A percentile compares a stretch with the other conserved stretches of the same genome.
phyloP scores from a whole-genome alignment of 495 filamentous ascomycete genomes.

The Daldinia bambusicola region DNA sequence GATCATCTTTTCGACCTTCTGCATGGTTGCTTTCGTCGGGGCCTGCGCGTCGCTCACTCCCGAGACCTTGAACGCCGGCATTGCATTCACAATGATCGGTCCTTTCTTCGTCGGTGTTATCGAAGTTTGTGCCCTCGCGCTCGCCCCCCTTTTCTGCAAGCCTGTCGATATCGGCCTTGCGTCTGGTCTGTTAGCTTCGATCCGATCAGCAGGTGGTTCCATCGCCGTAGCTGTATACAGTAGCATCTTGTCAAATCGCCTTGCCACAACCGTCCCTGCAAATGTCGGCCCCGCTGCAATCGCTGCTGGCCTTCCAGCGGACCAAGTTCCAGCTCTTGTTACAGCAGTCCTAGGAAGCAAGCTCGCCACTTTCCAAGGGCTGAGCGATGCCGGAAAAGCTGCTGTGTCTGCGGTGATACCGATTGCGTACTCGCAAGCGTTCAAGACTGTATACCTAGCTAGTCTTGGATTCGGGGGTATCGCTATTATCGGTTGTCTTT shows the following conservation, averaged over 20 bases:
- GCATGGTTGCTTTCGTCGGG: slow-evolving; percentile 51
- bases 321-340: slow-evolving; percentile 54
- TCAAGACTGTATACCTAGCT: slow-evolving; percentile 59
- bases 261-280: slow-evolving; percentile 51
- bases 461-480: slow-evolving; percentile 60
- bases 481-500: slow-evolving; percentile 55
- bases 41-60: slow-evolving; percentile 49
- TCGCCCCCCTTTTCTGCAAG: slow-evolving; percentile 42
- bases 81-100: slow-evolving; percentile 41
- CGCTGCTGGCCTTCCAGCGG: slow-evolving; percentile 56
- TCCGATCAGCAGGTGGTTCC: slow-evolving; percentile 49
- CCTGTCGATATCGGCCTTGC: slow-evolving; percentile 61
- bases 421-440: slow-evolving; percentile 55
- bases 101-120: slow-evolving; percentile 44
- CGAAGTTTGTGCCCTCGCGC: slow-evolving; percentile 38
- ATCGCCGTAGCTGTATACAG: slow-evolving; percentile 54
- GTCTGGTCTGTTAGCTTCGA: slow-evolving; percentile 55
- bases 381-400: slow-evolving; percentile 50
- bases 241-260: slow-evolving; percentile 57
- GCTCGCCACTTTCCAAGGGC: slow-evolving; percentile 55
- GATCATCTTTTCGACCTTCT: slow-evolving; percentile 51
- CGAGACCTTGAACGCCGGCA: slow-evolving; percentile 28
- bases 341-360: slow-evolving; percentile 48
- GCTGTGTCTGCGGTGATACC: slow-evolving; percentile 51
- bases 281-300: slow-evolving; percentile 55